These are phyloP conservation scores for Fistulinella cinereoalba DNA, from an alignment of 1,284 basidiomycete species.

Conservation along the genomic window DNA sequence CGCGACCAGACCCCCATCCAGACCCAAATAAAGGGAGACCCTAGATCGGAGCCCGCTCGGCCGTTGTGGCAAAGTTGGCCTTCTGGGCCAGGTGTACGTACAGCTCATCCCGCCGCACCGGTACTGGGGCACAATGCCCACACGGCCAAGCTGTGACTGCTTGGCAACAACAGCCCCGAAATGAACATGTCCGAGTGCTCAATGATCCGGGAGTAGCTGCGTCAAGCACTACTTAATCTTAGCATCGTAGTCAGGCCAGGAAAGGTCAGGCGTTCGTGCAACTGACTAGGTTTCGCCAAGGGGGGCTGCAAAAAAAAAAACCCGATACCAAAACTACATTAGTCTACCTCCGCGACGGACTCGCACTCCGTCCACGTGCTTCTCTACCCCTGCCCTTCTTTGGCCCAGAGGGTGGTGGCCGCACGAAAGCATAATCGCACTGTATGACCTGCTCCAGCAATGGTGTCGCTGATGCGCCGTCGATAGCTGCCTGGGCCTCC, in stretches of 20 bases:
- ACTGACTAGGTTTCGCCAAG: neutral
- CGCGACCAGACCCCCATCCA: neutral
- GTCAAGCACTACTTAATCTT: neutral
- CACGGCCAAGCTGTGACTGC: constrained; percentile 6
- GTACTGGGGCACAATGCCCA: neutral
- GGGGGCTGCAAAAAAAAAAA: neutral
- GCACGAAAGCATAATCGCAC: constrained; percentile 95
- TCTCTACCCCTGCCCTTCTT: constrained; percentile 68
- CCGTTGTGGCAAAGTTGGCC: neutral
- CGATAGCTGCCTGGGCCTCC: constrained; percentile 92
- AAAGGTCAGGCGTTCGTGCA: too few relatives aligned
- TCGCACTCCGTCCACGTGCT: constrained; percentile 73
- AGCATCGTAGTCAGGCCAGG: constrained; percentile 6
- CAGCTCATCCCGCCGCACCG: neutral
- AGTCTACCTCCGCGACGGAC: constrained; percentile 46
- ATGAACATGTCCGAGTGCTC: constrained; percentile 8
- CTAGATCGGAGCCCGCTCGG: neutral
- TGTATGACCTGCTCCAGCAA: constrained; percentile 86
- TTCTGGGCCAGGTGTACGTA: neutral
- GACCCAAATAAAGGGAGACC: constrained; percentile 17
- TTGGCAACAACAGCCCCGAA: constrained; percentile 13
- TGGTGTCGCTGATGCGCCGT: constrained; percentile 78
- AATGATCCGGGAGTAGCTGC: neutral
- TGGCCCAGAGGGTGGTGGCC: constrained; percentile 79
- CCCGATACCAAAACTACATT: constrained; percentile 6